These are phyloP conservation scores for Spatholobus suberectus DNA, from an alignment of 306 rosid species.

Conservation along the genomic window DNA sequence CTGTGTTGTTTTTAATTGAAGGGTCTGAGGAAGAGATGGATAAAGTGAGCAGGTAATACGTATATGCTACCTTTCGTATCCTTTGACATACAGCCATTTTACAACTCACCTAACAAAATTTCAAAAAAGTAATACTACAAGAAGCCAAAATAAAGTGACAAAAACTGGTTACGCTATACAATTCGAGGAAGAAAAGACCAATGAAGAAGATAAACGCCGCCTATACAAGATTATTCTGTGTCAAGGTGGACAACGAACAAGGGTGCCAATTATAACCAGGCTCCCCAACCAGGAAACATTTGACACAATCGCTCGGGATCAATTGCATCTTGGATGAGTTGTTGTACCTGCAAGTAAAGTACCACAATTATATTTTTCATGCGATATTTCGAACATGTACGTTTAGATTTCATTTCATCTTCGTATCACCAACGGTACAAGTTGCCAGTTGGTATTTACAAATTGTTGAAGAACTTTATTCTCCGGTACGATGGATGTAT, in stretches of 20 bases:
- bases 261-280: slow-evolving; percentile 67
- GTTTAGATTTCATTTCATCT: slow-evolving; percentile 26
- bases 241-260: slow-evolving; percentile 5
- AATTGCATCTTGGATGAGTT: slow-evolving; percentile 89
- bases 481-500: background rate
- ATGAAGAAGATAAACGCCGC: slow-evolving; percentile 12
- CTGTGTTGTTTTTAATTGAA: background rate
- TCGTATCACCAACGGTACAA: background rate
- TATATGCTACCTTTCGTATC: background rate
- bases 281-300: slow-evolving; percentile 97
- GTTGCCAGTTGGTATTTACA: background rate
- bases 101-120: background rate
- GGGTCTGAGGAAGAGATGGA: background rate
- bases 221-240: slow-evolving; percentile 45
- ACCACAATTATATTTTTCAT: slow-evolving; percentile 14
- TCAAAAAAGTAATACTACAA: background rate
- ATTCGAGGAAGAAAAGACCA: background rate
- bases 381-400: background rate
- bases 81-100: background rate
- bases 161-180: background rate
- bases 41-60: background rate
- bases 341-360: slow-evolving; percentile 73
- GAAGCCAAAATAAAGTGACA: background rate
- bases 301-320: slow-evolving; percentile 89
- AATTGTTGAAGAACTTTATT: slow-evolving; percentile 16